These are phyloP conservation scores for Russula ochroleuca DNA, from an alignment of 768 basidiomycete genomes.

Conservation along the genomic window DNA sequence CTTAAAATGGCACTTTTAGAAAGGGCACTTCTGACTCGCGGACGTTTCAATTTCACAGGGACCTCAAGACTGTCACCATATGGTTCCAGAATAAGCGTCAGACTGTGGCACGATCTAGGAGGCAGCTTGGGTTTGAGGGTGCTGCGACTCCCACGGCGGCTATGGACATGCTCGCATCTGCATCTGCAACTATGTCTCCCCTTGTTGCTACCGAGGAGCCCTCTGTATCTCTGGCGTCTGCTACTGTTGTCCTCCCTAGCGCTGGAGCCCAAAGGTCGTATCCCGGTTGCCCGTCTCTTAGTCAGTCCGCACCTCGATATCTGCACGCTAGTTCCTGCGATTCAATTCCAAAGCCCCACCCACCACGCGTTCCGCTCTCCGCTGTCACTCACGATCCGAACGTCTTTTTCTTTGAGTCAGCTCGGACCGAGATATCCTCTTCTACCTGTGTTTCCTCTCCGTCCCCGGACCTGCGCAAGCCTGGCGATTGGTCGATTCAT, in stretches of 20 bases:
- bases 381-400: conserved; percentile 5
- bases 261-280: not conserved
- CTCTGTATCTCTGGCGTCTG: not conserved
- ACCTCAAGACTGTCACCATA: conserved; percentile 52
- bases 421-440: not conserved
- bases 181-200: conserved; percentile 26
- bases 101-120: conserved; percentile 37
- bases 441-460: conserved; percentile 1
- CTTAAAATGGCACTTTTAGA: not conserved
- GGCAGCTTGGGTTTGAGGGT: conserved; percentile 28
- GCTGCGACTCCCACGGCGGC: not conserved
- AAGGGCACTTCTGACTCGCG: not conserved
- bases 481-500: conserved; percentile 10
- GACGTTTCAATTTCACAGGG: conserved; percentile 32
- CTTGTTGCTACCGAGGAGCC: not conserved
- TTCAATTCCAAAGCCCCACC: not conserved
- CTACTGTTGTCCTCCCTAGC: not conserved
- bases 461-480: conserved; percentile 16
- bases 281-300: not conserved
- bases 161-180: conserved; percentile 23
- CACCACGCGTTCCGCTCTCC: conserved; percentile 7
- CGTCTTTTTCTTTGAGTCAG: not conserved
- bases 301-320: not conserved
- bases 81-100: conserved; percentile 86
- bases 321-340: not conserved